These are phyloP conservation scores for Ciborinia camelliae DNA, from an alignment of 2,329 filamentous ascomycete genomes.

Conservation along the genomic window DNA sequence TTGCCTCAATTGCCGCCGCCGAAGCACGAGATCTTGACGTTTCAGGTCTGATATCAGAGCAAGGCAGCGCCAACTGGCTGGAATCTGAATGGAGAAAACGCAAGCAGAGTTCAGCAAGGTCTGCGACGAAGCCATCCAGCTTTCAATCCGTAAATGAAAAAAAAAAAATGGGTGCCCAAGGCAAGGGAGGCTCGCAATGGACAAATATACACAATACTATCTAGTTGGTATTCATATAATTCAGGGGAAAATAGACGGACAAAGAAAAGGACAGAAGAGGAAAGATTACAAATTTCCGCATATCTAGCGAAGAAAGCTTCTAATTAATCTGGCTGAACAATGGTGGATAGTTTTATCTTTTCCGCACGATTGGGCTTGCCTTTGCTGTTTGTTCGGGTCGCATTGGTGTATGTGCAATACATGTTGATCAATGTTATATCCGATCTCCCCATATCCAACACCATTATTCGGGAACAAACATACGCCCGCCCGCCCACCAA, in stretches of 20 bases:
- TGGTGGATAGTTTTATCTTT: slow-evolving; percentile 75
- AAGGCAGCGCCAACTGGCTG: slow-evolving; percentile 73
- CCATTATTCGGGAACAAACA: too few species aligned
- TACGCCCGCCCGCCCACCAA: too few species aligned
- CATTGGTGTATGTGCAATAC: too few species aligned
- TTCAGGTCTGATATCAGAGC: slow-evolving; percentile 70
- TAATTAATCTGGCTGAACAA: slow-evolving; percentile 72
- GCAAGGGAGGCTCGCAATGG: too few species aligned
- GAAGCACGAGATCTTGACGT: slow-evolving; percentile 89
- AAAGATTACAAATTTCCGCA: slow-evolving; percentile 91
- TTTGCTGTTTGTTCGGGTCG: slow-evolving; percentile 12
- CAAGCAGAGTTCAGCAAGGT: slow-evolving; percentile 79
- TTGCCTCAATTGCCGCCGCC: slow-evolving; percentile 71
- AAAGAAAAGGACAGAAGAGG: too few species aligned
- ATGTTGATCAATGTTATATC: too few species aligned
- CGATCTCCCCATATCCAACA: too few species aligned
- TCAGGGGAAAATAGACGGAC: too few species aligned
- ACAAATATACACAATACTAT: too few species aligned
- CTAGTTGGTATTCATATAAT: too few species aligned
- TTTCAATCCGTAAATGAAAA: slow-evolving; percentile 97
- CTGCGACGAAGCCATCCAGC: slow-evolving; percentile 93
- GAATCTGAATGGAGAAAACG: slow-evolving; percentile 83
- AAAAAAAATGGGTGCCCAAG: too few species aligned
- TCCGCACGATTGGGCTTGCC: background rate
- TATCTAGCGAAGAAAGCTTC: slow-evolving; percentile 81